Evolutionary conservation across 805 yeast genomes (phyloP), one percentile per base, ranked within the genome.

Genomic region (Myxozyma monticola): DNA sequence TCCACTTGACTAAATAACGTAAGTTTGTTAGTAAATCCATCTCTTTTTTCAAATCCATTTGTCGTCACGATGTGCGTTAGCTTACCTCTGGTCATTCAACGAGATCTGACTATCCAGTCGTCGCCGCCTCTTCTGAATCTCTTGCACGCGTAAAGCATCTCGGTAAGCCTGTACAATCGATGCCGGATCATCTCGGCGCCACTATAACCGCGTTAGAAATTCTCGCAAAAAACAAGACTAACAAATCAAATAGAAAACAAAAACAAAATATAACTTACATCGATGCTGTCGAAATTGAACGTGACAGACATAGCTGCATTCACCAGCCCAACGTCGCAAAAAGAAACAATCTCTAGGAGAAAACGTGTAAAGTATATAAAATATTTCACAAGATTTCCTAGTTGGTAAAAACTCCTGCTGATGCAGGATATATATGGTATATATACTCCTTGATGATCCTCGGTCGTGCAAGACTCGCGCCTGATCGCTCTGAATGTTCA

Each of bases 121-220:
- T 14, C 53, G 33, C 18, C 43, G 42, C 29, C 48, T 52, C 18
- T 41, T 39, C 24, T 44, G 49, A 8, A 20, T 37, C 18, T 53
- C 54, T 37, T 59, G 58, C 14, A 55, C 36, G 20, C 49, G 37
- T 41, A 64, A 45, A 10, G 65, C 66, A 42, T 62, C 60, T 15
- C 62, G 48, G 39, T 64, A 64, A 12, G 68, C 66, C 18, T 51
- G 53, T 12, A 64, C 58, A 14, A 64, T 54, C 2, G 67, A 60
- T 9, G 55, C 42, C 6, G 62, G 59, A 42, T 64, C 63, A 34
- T 49, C 42, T 9, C 56, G 37, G 25, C 53, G 30, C 62, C 62
- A 64, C 46, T 54, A 38, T 25, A 18, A 21, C 18, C 49, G n/a
- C 20, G 26, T 17, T 12, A 31, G 15, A 14, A 9, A 24, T 21